A percentile compares a stretch with the other conserved stretches of the same genome.
phyloP scores from a whole-genome alignment of 2,329 filamentous ascomycete species.

The Penicillium expansum region DNA sequence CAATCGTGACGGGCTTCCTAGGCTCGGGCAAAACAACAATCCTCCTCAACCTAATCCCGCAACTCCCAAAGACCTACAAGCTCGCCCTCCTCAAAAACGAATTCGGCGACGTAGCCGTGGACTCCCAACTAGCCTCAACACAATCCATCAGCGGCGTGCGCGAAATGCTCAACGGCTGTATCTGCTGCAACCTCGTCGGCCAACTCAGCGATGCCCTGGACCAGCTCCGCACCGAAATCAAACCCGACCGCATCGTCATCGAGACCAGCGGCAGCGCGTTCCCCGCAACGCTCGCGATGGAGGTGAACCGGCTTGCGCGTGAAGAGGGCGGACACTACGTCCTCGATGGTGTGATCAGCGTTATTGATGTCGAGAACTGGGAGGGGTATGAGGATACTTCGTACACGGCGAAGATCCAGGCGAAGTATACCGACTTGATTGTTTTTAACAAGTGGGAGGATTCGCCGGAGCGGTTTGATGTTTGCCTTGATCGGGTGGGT shows the following conservation, averaged over 20 bases:
- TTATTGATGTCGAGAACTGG: slow-evolving; percentile 96
- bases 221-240: slow-evolving; percentile 62
- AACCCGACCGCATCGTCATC: slow-evolving; percentile 83
- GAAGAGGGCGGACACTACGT: slow-evolving; percentile 61
- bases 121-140: slow-evolving; percentile 83
- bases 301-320: slow-evolving; percentile 75
- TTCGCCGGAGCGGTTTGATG: slow-evolving; percentile 71
- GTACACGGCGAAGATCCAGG: slow-evolving; percentile 84
- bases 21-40: slow-evolving; percentile 96
- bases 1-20: slow-evolving; percentile 93
- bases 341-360: slow-evolving; percentile 83
- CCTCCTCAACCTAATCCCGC: slow-evolving; percentile 88
- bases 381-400: slow-evolving; percentile 86
- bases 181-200: slow-evolving; percentile 97
- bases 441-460: slow-evolving; percentile 92
- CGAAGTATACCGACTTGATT: slow-evolving; percentile 83
- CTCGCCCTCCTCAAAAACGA: slow-evolving; percentile 97
- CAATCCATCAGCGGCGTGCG: slow-evolving; percentile 83
- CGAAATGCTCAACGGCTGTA: slow-evolving; percentile 93
- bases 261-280: slow-evolving; percentile 89
- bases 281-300: slow-evolving; percentile 84
- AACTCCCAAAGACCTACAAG: slow-evolving; percentile 82
- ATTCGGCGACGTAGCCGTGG: slow-evolving; percentile 90
- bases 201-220: slow-evolving; percentile 77
- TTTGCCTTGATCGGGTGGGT: slow-evolving; percentile 73